Percentiles rank a stretch among this genome's conserved stretches.
These are phyloP conservation scores for Xylariaceae sp. DNA, from an alignment of 2,329 filamentous ascomycete genomes.

Conservation along the genomic window DNA sequence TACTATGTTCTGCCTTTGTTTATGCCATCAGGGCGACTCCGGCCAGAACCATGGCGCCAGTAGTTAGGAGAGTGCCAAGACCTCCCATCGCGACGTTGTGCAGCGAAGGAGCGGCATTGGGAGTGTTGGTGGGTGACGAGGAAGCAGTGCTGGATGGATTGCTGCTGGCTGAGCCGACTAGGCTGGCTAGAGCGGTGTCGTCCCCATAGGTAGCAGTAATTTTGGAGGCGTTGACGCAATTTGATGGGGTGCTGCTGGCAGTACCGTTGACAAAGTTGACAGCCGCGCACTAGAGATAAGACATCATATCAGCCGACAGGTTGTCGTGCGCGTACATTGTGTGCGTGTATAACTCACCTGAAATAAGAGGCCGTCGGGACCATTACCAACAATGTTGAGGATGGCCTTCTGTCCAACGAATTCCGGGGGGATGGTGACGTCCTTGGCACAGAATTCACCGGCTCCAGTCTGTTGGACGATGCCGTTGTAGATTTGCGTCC, in stretches of 20 bases:
- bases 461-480: slow-evolving; percentile 50
- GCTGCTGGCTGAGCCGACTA: slow-evolving; percentile 15
- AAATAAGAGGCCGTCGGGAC: slow-evolving; percentile 51
- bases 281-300: slow-evolving; percentile 41
- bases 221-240: slow-evolving; percentile 37
- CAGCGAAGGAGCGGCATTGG: slow-evolving; percentile 21
- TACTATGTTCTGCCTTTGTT: background rate
- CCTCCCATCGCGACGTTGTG: slow-evolving; percentile 15
- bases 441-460: slow-evolving; percentile 49
- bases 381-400: slow-evolving; percentile 46
- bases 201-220: slow-evolving; percentile 30
- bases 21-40: slow-evolving; percentile 22
- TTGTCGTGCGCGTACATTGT: background rate
- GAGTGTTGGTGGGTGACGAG: slow-evolving; percentile 13
- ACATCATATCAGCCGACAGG: background rate
- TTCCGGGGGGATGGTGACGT: slow-evolving; percentile 42
- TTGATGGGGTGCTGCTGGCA: slow-evolving; percentile 21
- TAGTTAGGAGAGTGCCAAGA: slow-evolving; percentile 16
- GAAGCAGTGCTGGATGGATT: background rate
- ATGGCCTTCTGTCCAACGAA: slow-evolving; percentile 52
- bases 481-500: slow-evolving; percentile 50
- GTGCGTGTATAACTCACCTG: slow-evolving; percentile 38
- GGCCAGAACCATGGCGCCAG: slow-evolving; percentile 19
- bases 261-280: slow-evolving; percentile 49
- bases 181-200: slow-evolving; percentile 30